Evolutionary conservation across 108 stramenopile species (phyloP).

Genomic region (Craspedostauros australis): DNA sequence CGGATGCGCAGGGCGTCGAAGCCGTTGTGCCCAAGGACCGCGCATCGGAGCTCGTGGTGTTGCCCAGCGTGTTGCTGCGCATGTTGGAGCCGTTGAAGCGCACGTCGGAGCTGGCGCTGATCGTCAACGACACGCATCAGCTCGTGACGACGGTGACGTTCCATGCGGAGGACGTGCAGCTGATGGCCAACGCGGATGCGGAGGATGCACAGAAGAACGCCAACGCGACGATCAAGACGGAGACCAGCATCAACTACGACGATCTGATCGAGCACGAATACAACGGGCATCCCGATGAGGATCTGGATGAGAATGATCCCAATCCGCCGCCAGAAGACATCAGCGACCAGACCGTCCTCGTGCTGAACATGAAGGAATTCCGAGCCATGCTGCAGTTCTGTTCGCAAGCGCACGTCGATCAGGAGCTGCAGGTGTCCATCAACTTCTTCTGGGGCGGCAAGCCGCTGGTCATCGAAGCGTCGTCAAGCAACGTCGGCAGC

Average conservation of each 20-base stretch:
- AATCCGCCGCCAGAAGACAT: constrained; percentile 47
- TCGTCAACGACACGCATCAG: constrained; percentile 41
- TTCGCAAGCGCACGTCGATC: constrained; percentile 44
- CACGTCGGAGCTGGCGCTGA: constrained; percentile 58
- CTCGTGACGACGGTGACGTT: constrained; percentile 24
- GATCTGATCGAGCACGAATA: constrained; percentile 71
- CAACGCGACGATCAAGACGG: constrained; percentile 45
- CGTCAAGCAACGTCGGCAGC: too few relatives aligned
- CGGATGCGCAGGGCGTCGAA: constrained; percentile 44
- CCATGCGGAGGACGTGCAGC: too few relatives aligned
- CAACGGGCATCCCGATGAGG: constrained; percentile 24
- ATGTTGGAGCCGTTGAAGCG: constrained; percentile 63
- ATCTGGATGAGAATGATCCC: constrained; percentile 17
- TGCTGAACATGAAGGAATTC: constrained; percentile 74
- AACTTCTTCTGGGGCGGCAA: constrained; percentile 81
- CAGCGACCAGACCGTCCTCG: constrained; percentile 68
- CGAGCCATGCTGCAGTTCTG: constrained; percentile 81
- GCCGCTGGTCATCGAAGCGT: constrained; percentile 66
- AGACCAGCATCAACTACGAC: constrained; percentile 62
- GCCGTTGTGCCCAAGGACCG: constrained; percentile 47
- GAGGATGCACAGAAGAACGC: too few relatives aligned
- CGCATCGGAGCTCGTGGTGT: constrained; percentile 62
- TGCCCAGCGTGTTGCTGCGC: constrained; percentile 52
- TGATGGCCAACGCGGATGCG: too few relatives aligned
- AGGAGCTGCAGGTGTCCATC: constrained; percentile 41